Conservation (phyloP, 805 yeast genomes). For the Zygoascus bituminiphila region DNA sequence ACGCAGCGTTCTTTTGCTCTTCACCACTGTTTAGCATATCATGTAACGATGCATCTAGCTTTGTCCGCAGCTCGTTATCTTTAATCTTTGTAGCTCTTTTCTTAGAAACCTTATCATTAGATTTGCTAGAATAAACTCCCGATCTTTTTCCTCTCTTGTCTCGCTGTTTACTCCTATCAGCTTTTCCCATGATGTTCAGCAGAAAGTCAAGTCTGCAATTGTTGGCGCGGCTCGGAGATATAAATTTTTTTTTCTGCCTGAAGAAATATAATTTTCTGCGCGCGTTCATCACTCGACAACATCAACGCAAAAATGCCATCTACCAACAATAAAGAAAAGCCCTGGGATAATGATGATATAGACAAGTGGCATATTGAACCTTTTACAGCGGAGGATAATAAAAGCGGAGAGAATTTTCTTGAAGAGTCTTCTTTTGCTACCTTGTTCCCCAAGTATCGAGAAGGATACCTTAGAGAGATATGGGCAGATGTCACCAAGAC, state of each 20-base stretch:
- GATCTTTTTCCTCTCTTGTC: not conserved
- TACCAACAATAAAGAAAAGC: constrained; percentile 89
- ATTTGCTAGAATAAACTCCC: not conserved
- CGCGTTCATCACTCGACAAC: constrained; percentile 7
- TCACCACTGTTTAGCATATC: constrained; percentile 3
- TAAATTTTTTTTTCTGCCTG: not conserved
- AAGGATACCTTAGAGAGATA: constrained; percentile 72
- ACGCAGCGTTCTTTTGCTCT: not conserved
- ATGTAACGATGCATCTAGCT: constrained; percentile 8
- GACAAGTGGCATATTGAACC: constrained; percentile 90
- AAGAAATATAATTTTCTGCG: not conserved
- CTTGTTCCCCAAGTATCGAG: constrained; percentile 93
- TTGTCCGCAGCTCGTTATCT: constrained; percentile 5
- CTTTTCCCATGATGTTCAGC: not conserved
- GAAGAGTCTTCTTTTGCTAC: constrained; percentile 95
- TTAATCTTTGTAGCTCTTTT: constrained; percentile 5
- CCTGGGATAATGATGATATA: constrained; percentile 94
- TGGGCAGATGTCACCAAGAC: constrained; percentile 92
- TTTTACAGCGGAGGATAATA: constrained; percentile 82
- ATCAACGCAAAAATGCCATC: constrained; percentile 55
- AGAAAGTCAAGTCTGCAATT: not conserved
- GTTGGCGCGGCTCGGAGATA: not conserved
- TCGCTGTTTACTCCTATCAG: not conserved
- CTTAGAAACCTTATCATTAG: not conserved
- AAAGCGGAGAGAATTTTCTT: constrained; percentile 79